phyloP scores from a whole-genome alignment of 768 basidiomycete genomes.

The Mycena amicta region DNA sequence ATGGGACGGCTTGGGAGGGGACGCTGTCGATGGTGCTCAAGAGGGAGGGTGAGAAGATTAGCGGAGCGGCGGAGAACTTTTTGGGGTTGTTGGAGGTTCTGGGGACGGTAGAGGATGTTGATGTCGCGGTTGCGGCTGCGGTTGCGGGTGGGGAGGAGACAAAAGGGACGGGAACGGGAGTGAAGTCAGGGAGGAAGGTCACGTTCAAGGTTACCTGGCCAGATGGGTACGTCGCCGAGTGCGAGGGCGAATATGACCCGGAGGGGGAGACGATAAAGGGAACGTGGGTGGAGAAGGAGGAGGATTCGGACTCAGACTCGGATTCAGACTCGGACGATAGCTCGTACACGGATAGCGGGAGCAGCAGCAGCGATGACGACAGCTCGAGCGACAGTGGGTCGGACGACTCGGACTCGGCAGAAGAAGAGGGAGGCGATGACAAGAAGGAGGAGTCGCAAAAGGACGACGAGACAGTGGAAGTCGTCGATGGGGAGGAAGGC shows the following conservation, averaged over 20 bases:
- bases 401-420: background rate
- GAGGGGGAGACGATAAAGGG: constrained; percentile 10
- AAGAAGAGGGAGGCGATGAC: background rate
- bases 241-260: constrained; percentile 14
- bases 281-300: background rate
- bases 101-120: constrained; percentile 11
- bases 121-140: too few relatives aligned
- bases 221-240: constrained; percentile 4
- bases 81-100: background rate
- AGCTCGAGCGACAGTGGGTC: background rate
- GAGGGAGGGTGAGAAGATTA: constrained; percentile 7
- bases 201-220: constrained; percentile 8
- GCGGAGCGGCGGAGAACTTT: constrained; percentile 9
- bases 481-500: background rate
- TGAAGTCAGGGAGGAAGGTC: background rate
- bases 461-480: background rate
- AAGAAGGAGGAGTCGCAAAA: background rate
- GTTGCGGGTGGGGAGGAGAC: too few relatives aligned
- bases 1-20: background rate
- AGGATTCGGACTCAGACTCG: background rate
- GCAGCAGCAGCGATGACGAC: background rate
- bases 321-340: background rate
- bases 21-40: constrained; percentile 11
- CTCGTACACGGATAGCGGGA: background rate
- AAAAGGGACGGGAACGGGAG: too few relatives aligned